Evolutionary conservation across 2,329 filamentous ascomycete genomes (phyloP).

Genomic region (Exserohilum rostratum): DNA sequence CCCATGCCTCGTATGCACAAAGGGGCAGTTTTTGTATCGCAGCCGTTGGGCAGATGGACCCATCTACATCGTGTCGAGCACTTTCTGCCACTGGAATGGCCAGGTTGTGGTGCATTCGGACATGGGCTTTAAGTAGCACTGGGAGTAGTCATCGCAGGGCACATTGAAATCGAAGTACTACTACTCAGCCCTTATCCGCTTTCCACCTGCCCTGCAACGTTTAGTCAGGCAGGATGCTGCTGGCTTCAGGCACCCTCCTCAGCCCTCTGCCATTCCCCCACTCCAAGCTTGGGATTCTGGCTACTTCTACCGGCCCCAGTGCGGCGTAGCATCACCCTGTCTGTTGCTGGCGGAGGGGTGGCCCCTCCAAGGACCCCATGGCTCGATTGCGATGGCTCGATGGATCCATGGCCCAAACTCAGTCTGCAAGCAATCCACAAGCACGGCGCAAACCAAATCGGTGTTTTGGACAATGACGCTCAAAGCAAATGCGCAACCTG

Average conservation of each 20-base stretch:
- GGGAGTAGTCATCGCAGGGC: no score
- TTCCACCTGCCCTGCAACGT: no score
- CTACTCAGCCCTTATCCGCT: no score
- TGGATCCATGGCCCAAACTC: constrained; percentile 1
- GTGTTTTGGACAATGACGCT: neutral
- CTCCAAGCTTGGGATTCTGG: constrained; percentile 1
- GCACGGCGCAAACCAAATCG: constrained; percentile 11
- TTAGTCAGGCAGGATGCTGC: neutral
- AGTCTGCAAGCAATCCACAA: constrained; percentile 1
- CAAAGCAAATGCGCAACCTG: neutral
- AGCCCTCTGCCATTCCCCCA: no score
- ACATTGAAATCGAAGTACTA: no score
- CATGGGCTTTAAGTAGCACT: no score
- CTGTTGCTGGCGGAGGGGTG: neutral
- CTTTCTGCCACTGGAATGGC: no score
- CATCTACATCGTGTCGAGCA: no score
- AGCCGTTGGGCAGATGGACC: neutral
- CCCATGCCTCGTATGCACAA: no score
- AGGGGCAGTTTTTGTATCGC: neutral
- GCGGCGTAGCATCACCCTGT: constrained; percentile 2
- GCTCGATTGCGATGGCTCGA: no score
- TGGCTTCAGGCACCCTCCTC: neutral
- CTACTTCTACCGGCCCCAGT: constrained; percentile 7
- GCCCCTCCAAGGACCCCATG: no score
- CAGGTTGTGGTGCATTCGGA: no score